Percentiles rank a stretch among this genome's conserved stretches.
phyloP scores from a whole-genome alignment of 106 monocot genomes.

The Alisma plantagoaquatica region DNA sequence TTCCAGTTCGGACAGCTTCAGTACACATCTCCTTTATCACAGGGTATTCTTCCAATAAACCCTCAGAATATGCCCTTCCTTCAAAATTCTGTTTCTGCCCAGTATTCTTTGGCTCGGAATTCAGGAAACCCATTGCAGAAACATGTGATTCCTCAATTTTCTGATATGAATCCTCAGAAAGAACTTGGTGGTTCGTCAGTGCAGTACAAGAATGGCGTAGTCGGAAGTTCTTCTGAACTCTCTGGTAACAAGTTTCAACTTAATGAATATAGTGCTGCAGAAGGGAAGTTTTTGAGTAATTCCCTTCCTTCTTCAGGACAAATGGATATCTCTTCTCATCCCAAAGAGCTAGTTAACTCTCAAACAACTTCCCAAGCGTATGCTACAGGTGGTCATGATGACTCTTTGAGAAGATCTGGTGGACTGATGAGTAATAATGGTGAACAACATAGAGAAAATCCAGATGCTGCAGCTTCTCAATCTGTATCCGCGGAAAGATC shows the following conservation, averaged over 20 bases:
- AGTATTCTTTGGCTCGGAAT: constrained; percentile 32
- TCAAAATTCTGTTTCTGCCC: constrained; percentile 33
- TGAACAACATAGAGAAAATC: constrained; percentile 14
- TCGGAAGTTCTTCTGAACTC: constrained; percentile 2
- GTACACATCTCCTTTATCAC: constrained; percentile 43
- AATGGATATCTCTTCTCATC: no score
- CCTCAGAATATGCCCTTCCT: constrained; percentile 39
- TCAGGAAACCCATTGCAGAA: constrained; percentile 18
- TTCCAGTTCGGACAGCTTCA: constrained; percentile 78
- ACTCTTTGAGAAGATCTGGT: constrained; percentile 18
- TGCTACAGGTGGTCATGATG: constrained; percentile 14
- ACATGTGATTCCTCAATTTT: constrained; percentile 18
- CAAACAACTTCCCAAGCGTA: constrained; percentile 13
- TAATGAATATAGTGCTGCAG: constrained; percentile 3
- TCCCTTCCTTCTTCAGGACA: no score
- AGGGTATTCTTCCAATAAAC: constrained; percentile 40
- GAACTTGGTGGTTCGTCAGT: not conserved
- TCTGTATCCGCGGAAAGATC: constrained; percentile 19
- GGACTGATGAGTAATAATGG: constrained; percentile 15
- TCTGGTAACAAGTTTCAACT: constrained; percentile 9
- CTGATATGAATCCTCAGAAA: constrained; percentile 14
- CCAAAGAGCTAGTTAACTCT: no score
- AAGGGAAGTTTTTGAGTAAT: constrained; percentile 6
- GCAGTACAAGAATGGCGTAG: not conserved
- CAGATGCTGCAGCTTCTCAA: constrained; percentile 12